A percentile compares a stretch with the other conserved stretches of the same genome.
Conservation (phyloP, 2,329 filamentous ascomycete species). For the Diplodia seriata region DNA sequence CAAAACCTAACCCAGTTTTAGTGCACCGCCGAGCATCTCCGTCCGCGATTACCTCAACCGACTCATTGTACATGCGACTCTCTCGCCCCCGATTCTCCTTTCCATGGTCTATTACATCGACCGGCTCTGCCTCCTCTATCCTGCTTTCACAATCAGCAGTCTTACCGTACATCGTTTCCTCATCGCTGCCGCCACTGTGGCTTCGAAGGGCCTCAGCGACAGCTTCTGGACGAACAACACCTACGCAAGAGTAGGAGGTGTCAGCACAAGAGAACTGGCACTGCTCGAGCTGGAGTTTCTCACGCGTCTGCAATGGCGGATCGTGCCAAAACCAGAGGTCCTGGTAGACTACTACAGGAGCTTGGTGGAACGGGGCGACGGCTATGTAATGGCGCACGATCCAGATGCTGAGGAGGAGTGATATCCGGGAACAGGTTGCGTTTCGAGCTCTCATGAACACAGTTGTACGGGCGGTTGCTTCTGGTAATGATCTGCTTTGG, state of each 20-base stretch:
- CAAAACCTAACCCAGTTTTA: constrained; percentile 38
- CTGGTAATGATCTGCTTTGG: not conserved
- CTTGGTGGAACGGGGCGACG: constrained; percentile 72
- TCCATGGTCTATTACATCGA: constrained; percentile 99
- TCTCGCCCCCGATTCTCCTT: constrained; percentile 91
- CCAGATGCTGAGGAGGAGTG: constrained; percentile 6
- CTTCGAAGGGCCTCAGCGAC: constrained; percentile 93
- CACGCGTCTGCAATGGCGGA: constrained; percentile 92
- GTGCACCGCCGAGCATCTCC: constrained; percentile 85
- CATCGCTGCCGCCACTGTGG: constrained; percentile 93
- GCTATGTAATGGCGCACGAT: constrained; percentile 58
- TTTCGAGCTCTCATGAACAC: not conserved
- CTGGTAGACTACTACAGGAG: constrained; percentile 92
- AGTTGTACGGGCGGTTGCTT: constrained; percentile 2
- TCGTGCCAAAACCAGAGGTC: constrained; percentile 93
- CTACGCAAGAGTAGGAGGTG: constrained; percentile 91
- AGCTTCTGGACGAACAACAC: constrained; percentile 99
- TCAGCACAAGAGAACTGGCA: constrained; percentile 87
- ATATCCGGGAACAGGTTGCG: not conserved
- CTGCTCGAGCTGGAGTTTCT: constrained; percentile 92
- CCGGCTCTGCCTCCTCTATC: constrained; percentile 87
- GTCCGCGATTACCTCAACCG: constrained; percentile 93
- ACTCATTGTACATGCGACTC: constrained; percentile 89
- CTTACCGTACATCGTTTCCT: constrained; percentile 96
- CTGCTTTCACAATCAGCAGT: constrained; percentile 94